These are phyloP conservation scores for Hypericum perforatum DNA, from an alignment of 345 rosid genomes.

Conservation along the genomic window DNA sequence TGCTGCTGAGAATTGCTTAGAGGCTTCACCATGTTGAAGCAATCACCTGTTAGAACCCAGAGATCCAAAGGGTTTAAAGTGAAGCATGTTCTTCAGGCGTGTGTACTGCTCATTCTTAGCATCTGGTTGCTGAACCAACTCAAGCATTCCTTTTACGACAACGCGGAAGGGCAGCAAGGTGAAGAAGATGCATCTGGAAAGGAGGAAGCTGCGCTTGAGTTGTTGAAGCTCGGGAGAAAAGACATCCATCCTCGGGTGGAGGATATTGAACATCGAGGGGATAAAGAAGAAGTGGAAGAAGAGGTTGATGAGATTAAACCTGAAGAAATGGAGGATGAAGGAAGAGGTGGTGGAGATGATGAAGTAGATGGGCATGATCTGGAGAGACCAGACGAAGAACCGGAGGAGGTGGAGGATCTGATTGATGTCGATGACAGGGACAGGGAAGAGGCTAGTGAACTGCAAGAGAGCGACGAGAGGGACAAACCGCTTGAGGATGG, in stretches of 20 bases:
- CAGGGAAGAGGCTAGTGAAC: constrained; percentile 25
- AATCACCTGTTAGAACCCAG: constrained; percentile 29
- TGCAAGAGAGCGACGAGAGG: constrained; percentile 19
- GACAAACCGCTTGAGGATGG: constrained; percentile 16
- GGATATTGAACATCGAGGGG: constrained; percentile 8
- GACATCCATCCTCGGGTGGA: constrained; percentile 19
- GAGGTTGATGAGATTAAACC: constrained; percentile 23
- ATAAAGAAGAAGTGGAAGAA: constrained; percentile 19
- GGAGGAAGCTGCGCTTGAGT: constrained; percentile 7
- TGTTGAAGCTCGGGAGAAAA: constrained; percentile 44
- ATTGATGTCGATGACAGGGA: constrained; percentile 48
- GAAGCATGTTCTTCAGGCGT: constrained; percentile 45
- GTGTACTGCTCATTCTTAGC: constrained; percentile 36
- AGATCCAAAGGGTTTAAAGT: constrained; percentile 54
- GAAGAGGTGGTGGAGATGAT: constrained; percentile 38
- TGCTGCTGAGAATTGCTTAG: no score
- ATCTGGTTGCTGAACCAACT: constrained; percentile 53
- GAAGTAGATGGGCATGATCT: constrained; percentile 36
- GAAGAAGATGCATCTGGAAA: constrained; percentile 8
- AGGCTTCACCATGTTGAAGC: constrained; percentile 19
- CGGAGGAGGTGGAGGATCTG: constrained; percentile 46
- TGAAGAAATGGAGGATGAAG: constrained; percentile 27
- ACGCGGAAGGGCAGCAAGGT: constrained; percentile 9
- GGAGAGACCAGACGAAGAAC: constrained; percentile 37
- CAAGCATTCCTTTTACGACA: constrained; percentile 24